Evolutionary conservation across 2,329 filamentous ascomycete genomes (phyloP).

Genomic region (Aspergillus awamori): DNA sequence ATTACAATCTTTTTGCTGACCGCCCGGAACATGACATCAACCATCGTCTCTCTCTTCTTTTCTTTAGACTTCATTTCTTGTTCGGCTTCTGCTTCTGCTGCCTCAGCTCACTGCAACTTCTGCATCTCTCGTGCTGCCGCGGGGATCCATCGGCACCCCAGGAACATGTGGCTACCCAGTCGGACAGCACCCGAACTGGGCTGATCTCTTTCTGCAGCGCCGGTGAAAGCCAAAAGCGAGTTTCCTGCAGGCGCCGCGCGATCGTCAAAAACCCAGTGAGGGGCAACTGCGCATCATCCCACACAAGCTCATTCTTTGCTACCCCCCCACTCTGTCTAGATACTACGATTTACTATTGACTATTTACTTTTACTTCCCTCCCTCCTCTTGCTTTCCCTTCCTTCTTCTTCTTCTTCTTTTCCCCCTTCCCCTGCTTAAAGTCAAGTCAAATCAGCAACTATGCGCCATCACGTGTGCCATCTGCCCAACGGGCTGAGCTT

Average conservation of each 20-base stretch:
- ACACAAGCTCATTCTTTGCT: conserved; percentile 8
- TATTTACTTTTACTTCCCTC: neutral
- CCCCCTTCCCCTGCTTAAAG: neutral
- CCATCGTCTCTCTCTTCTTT: no score
- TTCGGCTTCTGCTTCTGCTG: no score
- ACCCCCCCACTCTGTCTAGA: neutral
- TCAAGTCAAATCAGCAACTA: conserved; percentile 16
- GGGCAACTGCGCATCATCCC: conserved; percentile 18
- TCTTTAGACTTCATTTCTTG: no score
- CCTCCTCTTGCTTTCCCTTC: conserved; percentile 3
- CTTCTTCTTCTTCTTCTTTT: conserved; percentile 1
- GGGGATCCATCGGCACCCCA: no score
- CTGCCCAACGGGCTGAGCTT: conserved; percentile 87
- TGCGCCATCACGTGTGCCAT: conserved; percentile 47
- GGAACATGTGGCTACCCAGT: no score
- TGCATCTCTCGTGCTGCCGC: no score
- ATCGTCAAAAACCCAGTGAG: conserved; percentile 11
- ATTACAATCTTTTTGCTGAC: no score
- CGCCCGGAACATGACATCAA: no score
- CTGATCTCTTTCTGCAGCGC: neutral
- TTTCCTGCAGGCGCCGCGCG: conserved; percentile 4
- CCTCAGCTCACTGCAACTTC: no score
- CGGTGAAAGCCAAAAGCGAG: neutral
- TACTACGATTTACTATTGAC: neutral
- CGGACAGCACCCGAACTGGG: neutral